Evolutionary conservation across 768 basidiomycete species (phyloP).

Genomic region (Scleroderma bovista): DNA sequence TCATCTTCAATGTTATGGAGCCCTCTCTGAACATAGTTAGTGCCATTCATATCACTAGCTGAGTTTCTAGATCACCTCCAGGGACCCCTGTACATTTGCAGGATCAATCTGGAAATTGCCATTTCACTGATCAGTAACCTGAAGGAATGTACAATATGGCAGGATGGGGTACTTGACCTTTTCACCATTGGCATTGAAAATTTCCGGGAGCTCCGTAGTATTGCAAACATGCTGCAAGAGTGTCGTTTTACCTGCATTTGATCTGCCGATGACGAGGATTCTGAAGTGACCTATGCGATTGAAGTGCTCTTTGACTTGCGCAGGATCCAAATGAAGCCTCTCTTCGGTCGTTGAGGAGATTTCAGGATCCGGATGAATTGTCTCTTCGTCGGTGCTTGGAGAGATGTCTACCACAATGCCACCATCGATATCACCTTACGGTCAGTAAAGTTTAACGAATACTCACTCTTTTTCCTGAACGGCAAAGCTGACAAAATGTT

Average conservation of each 20-base stretch:
- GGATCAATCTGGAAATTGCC: conserved; percentile 1
- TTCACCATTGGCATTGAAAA: conserved; percentile 15
- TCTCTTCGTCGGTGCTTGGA: no score
- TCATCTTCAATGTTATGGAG: conserved; percentile 28
- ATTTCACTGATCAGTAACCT: neutral
- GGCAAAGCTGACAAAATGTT: no score
- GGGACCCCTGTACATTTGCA: neutral
- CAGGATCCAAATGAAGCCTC: no score
- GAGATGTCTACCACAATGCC: no score
- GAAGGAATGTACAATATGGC: neutral
- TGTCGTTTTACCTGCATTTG: conserved; percentile 38
- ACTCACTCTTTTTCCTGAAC: no score
- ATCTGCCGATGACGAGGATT: conserved; percentile 35
- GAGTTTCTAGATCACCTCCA: neutral
- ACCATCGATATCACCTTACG: no score
- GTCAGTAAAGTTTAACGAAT: no score
- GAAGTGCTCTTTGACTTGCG: neutral
- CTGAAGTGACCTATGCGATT: conserved; percentile 22
- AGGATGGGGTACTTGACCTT: conserved; percentile 8
- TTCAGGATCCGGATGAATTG: no score
- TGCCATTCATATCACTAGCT: neutral
- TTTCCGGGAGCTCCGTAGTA: conserved; percentile 27
- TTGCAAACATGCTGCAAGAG: conserved; percentile 34
- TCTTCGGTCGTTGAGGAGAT: no score
- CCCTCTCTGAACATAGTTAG: conserved; percentile 12